A percentile compares a stretch with the other conserved stretches of the same genome.
Evolutionary conservation across 768 basidiomycete genomes (phyloP).

Genomic region (Glaciozyma martinii): DNA sequence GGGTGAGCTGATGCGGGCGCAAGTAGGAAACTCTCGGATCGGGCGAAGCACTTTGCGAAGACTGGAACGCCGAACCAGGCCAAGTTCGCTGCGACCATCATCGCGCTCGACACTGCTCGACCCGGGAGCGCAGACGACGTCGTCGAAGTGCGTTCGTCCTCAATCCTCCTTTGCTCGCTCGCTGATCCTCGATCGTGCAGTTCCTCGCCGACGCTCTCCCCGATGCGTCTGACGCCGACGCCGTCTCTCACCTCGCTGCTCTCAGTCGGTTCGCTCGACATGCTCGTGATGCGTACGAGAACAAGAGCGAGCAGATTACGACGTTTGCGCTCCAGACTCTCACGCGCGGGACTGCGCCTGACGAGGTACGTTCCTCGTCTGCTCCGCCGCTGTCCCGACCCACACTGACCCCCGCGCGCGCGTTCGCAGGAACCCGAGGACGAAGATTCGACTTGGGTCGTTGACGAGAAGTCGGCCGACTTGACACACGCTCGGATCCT

Average conservation of each 20-base stretch:
- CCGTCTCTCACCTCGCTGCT: conserved; percentile 61
- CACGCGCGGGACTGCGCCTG: conserved; percentile 22
- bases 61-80: conserved; percentile 12
- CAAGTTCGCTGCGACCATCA: conserved; percentile 34
- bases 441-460: conserved; percentile 60
- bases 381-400: background rate
- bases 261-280: conserved; percentile 65
- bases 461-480: conserved; percentile 54
- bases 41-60: conserved; percentile 4
- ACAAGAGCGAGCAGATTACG: conserved; percentile 64
- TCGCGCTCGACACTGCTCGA: conserved; percentile 18
- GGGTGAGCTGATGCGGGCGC: background rate
- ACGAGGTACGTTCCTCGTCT: conserved; percentile 27
- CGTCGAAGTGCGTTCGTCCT: conserved; percentile 21
- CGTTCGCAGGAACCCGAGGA: conserved; percentile 39
- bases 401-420: too few relatives aligned
- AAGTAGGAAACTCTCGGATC: conserved; percentile 17
- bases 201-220: conserved; percentile 51
- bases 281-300: conserved; percentile 65
- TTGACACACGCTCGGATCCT: conserved; percentile 61
- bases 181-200: conserved; percentile 41
- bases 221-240: conserved; percentile 46
- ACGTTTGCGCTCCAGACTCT: conserved; percentile 47
- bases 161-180: background rate
- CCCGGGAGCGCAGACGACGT: conserved; percentile 17